Conservation (phyloP, 1,284 basidiomycete species). For the Neolentinus lepideus region DNA sequence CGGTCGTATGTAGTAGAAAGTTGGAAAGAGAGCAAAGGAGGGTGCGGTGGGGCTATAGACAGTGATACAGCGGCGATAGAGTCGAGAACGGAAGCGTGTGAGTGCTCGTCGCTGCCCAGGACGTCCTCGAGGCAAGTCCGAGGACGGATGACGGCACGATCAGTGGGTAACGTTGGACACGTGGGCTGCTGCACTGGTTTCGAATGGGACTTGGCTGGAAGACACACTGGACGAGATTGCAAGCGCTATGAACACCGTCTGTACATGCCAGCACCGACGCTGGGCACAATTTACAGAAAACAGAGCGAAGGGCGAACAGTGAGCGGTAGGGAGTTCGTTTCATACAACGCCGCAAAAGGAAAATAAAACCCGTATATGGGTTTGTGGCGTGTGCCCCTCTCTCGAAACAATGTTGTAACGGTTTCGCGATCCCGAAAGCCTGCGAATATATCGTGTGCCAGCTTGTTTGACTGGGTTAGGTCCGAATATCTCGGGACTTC, state of each 20-base stretch:
- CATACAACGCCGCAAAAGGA: background rate
- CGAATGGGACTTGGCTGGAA: background rate
- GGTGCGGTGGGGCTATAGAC: slow-evolving; percentile 2
- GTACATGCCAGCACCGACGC: background rate
- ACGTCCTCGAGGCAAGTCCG: background rate
- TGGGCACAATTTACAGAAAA: background rate
- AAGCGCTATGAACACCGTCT: background rate
- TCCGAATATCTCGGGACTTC: too few species aligned
- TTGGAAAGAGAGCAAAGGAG: background rate
- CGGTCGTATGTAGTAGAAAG: background rate
- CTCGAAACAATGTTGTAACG: too few species aligned
- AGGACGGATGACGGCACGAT: background rate
- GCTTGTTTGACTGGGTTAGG: too few species aligned
- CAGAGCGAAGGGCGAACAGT: background rate
- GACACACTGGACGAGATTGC: background rate
- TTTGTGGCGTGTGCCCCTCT: too few species aligned
- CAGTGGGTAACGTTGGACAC: background rate
- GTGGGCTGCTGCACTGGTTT: background rate
- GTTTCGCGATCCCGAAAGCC: too few species aligned
- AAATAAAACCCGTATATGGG: too few species aligned
- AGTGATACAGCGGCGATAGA: slow-evolving; percentile 2
- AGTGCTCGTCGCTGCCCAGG: background rate
- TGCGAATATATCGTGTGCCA: too few species aligned
- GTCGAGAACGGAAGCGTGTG: slow-evolving; percentile 6
- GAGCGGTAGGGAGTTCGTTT: background rate